Base-by-base conservation (phyloP, 2,329 filamentous ascomycete genomes). In the Paramyrothecium sp. region DNA sequence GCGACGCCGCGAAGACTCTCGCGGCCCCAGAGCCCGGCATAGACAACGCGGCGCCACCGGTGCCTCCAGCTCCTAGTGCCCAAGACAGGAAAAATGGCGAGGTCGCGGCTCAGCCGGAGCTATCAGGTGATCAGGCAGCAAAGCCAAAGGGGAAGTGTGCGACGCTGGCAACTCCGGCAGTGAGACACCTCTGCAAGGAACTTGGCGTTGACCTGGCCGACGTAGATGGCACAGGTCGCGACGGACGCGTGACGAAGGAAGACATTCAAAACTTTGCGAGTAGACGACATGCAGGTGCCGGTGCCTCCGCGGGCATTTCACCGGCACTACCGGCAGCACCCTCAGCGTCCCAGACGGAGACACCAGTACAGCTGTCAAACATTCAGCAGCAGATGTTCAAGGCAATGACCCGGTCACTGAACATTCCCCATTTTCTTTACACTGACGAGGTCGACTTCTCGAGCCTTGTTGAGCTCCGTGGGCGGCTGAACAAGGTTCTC, bases 341-440 rank as follows among this genome's bases (percentile, higher is more conserved):
- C 21, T 64, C 72, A 21, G 65, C 75, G 10, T 75, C 77, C 50
- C 89, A 90, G 71, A 78, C 77, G 55, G 95, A 98, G 73, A 89
- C 87, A 10, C 74, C 80, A 2, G 81, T 89, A 33, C 78, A 84
- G 57, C 79, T 99, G 60, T 91, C 91, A 13, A 88, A 88, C 41
- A 89, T 91, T 16, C 94, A 98, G 76, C 82, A 85, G 41, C 89
- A 92, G 70, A 99, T 99, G 95, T 98, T 97, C 86, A 97, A 96
- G 78, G 84, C 88, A 59, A 99, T 99, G 95, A 97, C 94, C 16
- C 87, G 87, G 58, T 97, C 94, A 2, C 83, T 99, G 61, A 85
- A 76, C 53, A 98, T 97, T 66, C 95, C 95, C 0, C 95, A 98
- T 75, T 97, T 99, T 76, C 85, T 98, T 59, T 99, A 96, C 77